Evolutionary conservation across 2,329 filamentous ascomycete species (phyloP).

Genomic region (Gnomoniopsis smithogilvyi): DNA sequence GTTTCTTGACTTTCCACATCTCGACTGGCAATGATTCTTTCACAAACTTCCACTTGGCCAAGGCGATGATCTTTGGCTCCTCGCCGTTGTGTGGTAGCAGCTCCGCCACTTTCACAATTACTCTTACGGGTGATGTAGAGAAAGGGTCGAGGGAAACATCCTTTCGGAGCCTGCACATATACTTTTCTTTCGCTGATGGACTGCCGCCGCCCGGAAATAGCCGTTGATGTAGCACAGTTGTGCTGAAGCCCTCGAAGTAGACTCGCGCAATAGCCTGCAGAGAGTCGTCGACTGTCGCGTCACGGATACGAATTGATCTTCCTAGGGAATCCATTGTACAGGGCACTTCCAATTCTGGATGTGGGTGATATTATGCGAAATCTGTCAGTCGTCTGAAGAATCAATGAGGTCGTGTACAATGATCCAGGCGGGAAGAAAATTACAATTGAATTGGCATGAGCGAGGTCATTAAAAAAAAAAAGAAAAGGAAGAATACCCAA

Average conservation of each 20-base stretch:
- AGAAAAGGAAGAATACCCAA: too few relatives aligned
- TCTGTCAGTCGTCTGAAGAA: too few relatives aligned
- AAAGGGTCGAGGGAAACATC: not conserved
- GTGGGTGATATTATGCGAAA: not conserved
- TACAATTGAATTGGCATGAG: too few relatives aligned
- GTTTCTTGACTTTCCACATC: not conserved
- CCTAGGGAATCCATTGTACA: not conserved
- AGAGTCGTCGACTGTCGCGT: not conserved
- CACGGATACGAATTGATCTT: not conserved
- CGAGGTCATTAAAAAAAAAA: too few relatives aligned
- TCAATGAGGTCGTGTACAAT: too few relatives aligned
- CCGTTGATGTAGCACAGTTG: not conserved
- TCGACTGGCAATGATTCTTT: not conserved
- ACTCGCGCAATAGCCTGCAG: not conserved
- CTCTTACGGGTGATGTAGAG: not conserved
- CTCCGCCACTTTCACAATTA: not conserved
- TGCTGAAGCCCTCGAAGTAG: not conserved
- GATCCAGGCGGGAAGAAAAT: too few relatives aligned
- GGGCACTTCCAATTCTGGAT: not conserved
- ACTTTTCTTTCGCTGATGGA: not conserved
- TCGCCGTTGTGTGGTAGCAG: not conserved
- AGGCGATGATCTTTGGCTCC: not conserved
- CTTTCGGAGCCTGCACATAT: not conserved
- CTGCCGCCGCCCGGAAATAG: not conserved
- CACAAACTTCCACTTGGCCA: not conserved